Evolutionary conservation across 345 rosid species (phyloP).

Genomic region (Populus simonii): DNA sequence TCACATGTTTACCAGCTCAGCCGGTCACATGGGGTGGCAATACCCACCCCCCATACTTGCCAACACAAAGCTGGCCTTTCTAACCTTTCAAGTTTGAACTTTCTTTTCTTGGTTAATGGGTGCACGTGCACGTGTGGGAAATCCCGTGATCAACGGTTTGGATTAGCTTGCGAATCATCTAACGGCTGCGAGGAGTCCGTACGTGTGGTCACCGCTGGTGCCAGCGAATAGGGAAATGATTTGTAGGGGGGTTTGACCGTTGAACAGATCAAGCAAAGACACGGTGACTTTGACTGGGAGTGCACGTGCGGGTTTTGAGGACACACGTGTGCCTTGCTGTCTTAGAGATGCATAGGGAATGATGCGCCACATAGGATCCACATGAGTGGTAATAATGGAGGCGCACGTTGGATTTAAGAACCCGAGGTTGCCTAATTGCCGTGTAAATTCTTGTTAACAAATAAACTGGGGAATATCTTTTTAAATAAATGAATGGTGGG

Average conservation of each 20-base stretch:
- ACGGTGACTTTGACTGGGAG: constrained; percentile 37
- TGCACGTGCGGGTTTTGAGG: constrained; percentile 42
- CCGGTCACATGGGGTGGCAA: constrained; percentile 46
- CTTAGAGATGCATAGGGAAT: constrained; percentile 22
- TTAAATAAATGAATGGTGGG: too few species aligned
- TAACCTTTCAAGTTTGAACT: not conserved
- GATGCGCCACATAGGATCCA: constrained; percentile 56
- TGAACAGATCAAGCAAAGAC: constrained; percentile 42
- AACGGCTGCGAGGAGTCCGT: constrained; percentile 17
- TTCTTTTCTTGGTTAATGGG: constrained; percentile 27
- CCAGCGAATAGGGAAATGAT: constrained; percentile 20
- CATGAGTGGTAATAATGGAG: constrained; percentile 34
- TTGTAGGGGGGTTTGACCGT: constrained; percentile 30
- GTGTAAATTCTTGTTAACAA: not conserved
- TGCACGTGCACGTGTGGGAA: constrained; percentile 45
- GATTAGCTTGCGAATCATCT: not conserved
- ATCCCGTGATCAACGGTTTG: constrained; percentile 19
- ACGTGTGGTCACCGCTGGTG: constrained; percentile 16
- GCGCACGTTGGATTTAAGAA: not conserved
- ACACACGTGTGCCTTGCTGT: constrained; percentile 72
- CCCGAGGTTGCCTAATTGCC: not conserved
- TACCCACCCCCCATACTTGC: constrained; percentile 25
- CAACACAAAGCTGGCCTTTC: not conserved
- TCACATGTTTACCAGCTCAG: constrained; percentile 66
- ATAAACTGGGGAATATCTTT: too few species aligned